A percentile compares a stretch with the other conserved stretches of the same genome.
Evolutionary conservation across 208 protist species (phyloP).

Genomic region (Trypanosoma conorhini): DNA sequence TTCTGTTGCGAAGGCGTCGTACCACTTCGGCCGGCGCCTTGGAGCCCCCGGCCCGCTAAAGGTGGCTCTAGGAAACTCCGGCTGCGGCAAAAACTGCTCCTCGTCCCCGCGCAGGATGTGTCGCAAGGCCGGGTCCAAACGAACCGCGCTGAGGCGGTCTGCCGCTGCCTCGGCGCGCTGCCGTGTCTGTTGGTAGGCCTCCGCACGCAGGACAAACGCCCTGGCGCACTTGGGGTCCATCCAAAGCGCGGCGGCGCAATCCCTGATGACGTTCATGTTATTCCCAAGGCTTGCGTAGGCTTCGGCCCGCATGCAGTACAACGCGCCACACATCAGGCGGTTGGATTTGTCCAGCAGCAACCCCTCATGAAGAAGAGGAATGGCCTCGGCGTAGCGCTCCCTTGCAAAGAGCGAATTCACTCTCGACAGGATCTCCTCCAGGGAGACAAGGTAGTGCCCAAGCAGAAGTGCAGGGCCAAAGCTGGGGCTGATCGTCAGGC

Average conservation of each 20-base stretch:
- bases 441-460: slow-evolving; percentile 60
- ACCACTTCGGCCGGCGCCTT: slow-evolving; percentile 6
- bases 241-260: slow-evolving; percentile 53
- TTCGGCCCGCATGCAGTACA: slow-evolving; percentile 55
- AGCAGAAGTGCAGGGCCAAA: slow-evolving; percentile 66
- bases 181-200: slow-evolving; percentile 34
- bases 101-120: slow-evolving; percentile 43
- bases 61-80: slow-evolving; percentile 6
- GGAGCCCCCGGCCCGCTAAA: neutral
- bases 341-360: slow-evolving; percentile 57
- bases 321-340: slow-evolving; percentile 34
- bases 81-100: slow-evolving; percentile 23
- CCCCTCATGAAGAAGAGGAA: slow-evolving; percentile 43
- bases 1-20: slow-evolving; percentile 16
- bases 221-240: slow-evolving; percentile 41
- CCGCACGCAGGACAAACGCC: slow-evolving; percentile 56
- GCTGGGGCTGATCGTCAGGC: slow-evolving; percentile 45
- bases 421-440: slow-evolving; percentile 53
- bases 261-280: slow-evolving; percentile 50
- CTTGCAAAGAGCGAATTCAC: slow-evolving; percentile 32
- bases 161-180: slow-evolving; percentile 41
- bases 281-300: slow-evolving; percentile 38
- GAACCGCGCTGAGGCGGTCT: slow-evolving; percentile 43
- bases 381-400: slow-evolving; percentile 32
- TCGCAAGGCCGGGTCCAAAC: slow-evolving; percentile 35